Conservation (phyloP, 2,329 filamentous ascomycete genomes). For the Hymenoscyphus fructigenus region DNA sequence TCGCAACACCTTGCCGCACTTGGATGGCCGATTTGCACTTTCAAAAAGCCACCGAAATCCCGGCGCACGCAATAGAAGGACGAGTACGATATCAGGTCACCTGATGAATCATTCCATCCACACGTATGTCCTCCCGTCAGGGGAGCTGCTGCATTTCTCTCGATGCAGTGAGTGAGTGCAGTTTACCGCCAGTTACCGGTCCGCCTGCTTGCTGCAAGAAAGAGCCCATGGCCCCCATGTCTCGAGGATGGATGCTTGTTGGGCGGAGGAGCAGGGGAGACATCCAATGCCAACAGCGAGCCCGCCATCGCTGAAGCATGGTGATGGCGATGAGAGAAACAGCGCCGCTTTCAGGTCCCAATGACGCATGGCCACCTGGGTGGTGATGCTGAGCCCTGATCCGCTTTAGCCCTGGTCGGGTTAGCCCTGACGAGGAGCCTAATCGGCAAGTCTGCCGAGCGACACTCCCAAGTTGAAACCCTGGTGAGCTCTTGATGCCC, state of each 20-base stretch:
- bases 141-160: neutral
- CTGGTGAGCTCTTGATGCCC: neutral
- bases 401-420: neutral
- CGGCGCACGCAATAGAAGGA: neutral
- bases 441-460: conserved; percentile 16
- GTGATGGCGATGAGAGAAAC: conserved; percentile 11
- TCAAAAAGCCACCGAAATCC: too few relatives aligned
- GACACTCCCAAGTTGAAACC: neutral
- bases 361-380: conserved; percentile 20
- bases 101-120: conserved; percentile 1
- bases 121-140: neutral
- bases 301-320: neutral
- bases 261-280: neutral
- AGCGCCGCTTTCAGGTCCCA: conserved; percentile 16
- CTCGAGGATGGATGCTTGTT: neutral
- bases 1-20: too few relatives aligned
- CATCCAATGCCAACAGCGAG: neutral
- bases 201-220: neutral
- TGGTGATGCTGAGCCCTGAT: neutral
- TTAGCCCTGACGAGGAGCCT: neutral
- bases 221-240: neutral
- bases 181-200: neutral
- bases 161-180: neutral
- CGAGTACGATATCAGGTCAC: neutral
- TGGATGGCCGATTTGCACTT: too few relatives aligned